phyloP scores from a whole-genome alignment of 2,329 filamentous ascomycete species.

The Xylariaceae sp. region DNA sequence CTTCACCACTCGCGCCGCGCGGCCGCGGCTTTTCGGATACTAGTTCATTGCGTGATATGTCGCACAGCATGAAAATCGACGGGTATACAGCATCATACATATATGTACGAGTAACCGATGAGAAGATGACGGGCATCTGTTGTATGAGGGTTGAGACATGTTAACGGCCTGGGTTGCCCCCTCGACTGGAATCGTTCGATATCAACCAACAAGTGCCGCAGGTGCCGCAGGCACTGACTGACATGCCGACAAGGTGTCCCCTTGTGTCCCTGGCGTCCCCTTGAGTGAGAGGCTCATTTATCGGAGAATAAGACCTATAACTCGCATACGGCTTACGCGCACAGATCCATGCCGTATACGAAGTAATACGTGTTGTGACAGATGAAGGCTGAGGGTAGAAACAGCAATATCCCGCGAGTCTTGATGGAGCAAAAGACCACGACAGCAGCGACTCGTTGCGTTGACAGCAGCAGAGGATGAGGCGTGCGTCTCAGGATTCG shows the following conservation, averaged over 20 bases:
- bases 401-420: not conserved
- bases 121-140: not conserved
- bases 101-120: not conserved
- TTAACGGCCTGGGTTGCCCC: not conserved
- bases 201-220: not conserved
- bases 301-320: not conserved
- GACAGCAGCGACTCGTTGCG: not conserved
- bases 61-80: slow-evolving; percentile 3
- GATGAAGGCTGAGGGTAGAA: not conserved
- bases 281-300: not conserved
- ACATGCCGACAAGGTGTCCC: not conserved
- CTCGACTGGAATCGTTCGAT: not conserved
- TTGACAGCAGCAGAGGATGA: not conserved
- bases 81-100: not conserved
- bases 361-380: not conserved
- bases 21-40: not conserved
- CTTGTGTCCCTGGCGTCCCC: not conserved
- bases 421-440: not conserved
- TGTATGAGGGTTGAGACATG: not conserved
- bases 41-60: slow-evolving; percentile 14
- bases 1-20: not conserved
- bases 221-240: too few species aligned
- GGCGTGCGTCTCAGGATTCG: not conserved
- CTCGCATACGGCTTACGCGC: not conserved
- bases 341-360: not conserved